A percentile compares a stretch with the other conserved stretches of the same genome.
These are phyloP conservation scores for Parastagonospora nodorum DNA, from an alignment of 2,329 filamentous ascomycete species.

Conservation along the genomic window DNA sequence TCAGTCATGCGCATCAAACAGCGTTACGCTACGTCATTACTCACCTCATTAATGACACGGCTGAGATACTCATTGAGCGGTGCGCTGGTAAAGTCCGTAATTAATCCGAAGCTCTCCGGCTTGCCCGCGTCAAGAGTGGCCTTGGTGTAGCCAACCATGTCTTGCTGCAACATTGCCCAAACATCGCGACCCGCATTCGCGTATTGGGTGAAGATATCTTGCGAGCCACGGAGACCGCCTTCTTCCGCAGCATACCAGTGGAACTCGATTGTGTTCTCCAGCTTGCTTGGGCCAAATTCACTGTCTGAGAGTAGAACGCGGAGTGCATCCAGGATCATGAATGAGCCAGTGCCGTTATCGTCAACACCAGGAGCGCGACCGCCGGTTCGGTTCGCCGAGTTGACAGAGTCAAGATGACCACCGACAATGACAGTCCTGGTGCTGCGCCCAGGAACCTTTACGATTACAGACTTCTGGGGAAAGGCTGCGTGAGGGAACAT, in stretches of 20 bases:
- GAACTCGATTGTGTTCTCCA: constrained; percentile 87
- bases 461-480: constrained; percentile 87
- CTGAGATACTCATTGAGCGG: constrained; percentile 87
- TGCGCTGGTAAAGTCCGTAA: constrained; percentile 85
- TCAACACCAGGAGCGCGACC: constrained; percentile 57
- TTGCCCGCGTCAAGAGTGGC: constrained; percentile 79
- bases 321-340: constrained; percentile 90
- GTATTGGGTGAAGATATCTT: constrained; percentile 84
- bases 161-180: constrained; percentile 96
- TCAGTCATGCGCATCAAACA: background rate
- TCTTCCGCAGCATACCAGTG: constrained; percentile 95
- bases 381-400: constrained; percentile 2
- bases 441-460: constrained; percentile 79
- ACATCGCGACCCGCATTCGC: constrained; percentile 72
- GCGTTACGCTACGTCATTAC: background rate
- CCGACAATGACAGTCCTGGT: constrained; percentile 84
- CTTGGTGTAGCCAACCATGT: constrained; percentile 84
- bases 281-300: constrained; percentile 70
- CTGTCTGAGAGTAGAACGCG: constrained; percentile 74
- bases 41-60: constrained; percentile 68
- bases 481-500: constrained; percentile 75
- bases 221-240: constrained; percentile 81
- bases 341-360: constrained; percentile 87
- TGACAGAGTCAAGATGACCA: constrained; percentile 63
- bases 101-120: constrained; percentile 84